These are phyloP conservation scores for Acacia melanoxylon DNA, from an alignment of 306 rosid genomes.

Conservation along the genomic window DNA sequence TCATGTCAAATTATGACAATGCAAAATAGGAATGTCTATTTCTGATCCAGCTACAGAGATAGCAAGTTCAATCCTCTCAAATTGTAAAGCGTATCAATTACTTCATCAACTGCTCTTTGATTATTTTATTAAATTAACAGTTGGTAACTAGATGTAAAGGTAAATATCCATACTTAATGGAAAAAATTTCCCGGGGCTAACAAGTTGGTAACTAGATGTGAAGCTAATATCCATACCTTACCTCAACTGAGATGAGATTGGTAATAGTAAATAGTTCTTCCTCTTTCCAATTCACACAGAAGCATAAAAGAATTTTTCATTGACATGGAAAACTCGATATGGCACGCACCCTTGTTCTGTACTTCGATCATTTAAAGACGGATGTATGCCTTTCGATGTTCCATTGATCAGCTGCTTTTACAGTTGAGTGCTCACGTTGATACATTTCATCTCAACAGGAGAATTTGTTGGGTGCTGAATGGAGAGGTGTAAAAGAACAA, in stretches of 20 bases:
- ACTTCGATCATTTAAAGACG: neutral
- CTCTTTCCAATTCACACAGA: neutral
- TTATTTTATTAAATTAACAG: neutral
- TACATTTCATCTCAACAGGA: conserved; percentile 54
- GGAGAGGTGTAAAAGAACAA: conserved; percentile 91
- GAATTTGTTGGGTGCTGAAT: conserved; percentile 59
- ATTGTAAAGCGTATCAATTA: neutral
- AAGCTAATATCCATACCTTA: neutral
- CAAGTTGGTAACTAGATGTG: neutral
- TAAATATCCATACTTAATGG: neutral
- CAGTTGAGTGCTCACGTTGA: conserved; percentile 17
- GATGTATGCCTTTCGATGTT: neutral
- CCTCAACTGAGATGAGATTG: neutral
- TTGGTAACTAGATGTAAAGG: neutral
- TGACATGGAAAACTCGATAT: neutral
- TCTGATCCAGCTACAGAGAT: neutral
- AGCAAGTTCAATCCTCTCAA: neutral
- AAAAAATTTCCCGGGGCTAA: neutral
- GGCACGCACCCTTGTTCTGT: neutral
- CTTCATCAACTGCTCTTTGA: neutral
- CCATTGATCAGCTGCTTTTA: neutral
- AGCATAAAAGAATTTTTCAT: neutral
- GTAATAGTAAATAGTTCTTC: neutral
- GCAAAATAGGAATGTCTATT: neutral
- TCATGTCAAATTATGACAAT: neutral